Conservation (phyloP, 345 rosid species). For the Eucalyptus caleyi region DNA sequence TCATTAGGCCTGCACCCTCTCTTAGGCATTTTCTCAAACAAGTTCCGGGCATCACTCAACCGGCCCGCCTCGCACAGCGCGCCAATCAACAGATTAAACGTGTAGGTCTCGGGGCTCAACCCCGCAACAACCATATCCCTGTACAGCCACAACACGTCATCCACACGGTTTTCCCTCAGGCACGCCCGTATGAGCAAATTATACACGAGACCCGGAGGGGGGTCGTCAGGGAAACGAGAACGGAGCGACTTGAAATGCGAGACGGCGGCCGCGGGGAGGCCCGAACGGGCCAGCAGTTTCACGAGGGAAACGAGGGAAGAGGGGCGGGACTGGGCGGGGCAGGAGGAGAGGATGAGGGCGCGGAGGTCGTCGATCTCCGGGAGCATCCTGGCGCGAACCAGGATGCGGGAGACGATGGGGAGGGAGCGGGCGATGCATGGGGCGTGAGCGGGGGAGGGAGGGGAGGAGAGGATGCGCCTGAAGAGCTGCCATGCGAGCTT, state of each 20-base stretch:
- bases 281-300: conserved; percentile 34
- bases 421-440: conserved; percentile 15
- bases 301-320: conserved; percentile 33
- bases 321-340: neutral
- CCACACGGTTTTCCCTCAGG: conserved; percentile 26
- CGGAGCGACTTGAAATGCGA: conserved; percentile 50
- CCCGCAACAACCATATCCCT: conserved; percentile 57
- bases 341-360: conserved; percentile 26
- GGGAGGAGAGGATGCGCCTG: conserved; percentile 52
- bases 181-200: conserved; percentile 50
- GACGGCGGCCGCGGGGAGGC: conserved; percentile 33
- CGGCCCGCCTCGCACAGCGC: conserved; percentile 56
- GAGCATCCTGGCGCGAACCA: conserved; percentile 49
- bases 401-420: conserved; percentile 53
- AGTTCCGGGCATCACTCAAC: conserved; percentile 49
- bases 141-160: conserved; percentile 57
- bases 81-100: conserved; percentile 64
- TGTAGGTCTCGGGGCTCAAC: conserved; percentile 64
- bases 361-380: conserved; percentile 62
- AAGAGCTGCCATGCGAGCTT: conserved; percentile 76
- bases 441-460: neutral
- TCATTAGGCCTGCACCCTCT: conserved; percentile 76
- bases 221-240: conserved; percentile 26
- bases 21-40: conserved; percentile 84
- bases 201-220: conserved; percentile 39